These are phyloP conservation scores for Tagetes patula DNA, from an alignment of 129 eudicot genomes.

Conservation along the genomic window DNA sequence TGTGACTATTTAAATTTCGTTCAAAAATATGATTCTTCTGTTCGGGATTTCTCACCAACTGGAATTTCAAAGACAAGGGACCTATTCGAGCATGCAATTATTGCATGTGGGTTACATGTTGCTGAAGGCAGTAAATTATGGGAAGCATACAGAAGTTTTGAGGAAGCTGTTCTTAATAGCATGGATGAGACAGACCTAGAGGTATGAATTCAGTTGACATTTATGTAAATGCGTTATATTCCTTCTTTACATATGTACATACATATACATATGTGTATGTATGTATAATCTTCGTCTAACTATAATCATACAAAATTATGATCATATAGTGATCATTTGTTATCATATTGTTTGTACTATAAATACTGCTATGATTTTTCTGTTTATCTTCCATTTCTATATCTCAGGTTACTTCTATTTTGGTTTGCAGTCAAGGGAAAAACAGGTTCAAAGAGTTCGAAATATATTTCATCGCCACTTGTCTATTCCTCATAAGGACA, in stretches of 20 bases:
- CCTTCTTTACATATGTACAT: neutral
- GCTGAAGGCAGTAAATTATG: conserved; percentile 80
- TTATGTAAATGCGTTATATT: conserved; percentile 7
- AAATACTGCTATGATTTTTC: conserved; percentile 16
- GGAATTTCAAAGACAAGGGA: conserved; percentile 75
- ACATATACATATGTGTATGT: neutral
- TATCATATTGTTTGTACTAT: neutral
- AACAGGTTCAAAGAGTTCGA: conserved; percentile 73
- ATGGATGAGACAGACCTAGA: conserved; percentile 50
- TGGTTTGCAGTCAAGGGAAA: conserved; percentile 67
- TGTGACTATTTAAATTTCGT: conserved; percentile 78
- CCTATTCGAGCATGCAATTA: conserved; percentile 88
- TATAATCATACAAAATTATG: neutral
- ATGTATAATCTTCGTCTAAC: neutral
- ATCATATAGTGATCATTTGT: neutral
- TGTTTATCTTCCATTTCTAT: conserved; percentile 19
- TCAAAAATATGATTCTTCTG: conserved; percentile 62
- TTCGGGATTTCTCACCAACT: conserved; percentile 54
- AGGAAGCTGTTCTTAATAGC: conserved; percentile 56
- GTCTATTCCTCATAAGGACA: conserved; percentile 65
- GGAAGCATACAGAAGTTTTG: conserved; percentile 76
- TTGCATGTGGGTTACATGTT: conserved; percentile 89
- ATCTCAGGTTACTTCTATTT: conserved; percentile 31
- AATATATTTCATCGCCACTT: conserved; percentile 71
- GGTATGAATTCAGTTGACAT: conserved; percentile 39